These are phyloP conservation scores for Epicoccum nigrum DNA, from an alignment of 2,329 filamentous ascomycete genomes.

Conservation along the genomic window DNA sequence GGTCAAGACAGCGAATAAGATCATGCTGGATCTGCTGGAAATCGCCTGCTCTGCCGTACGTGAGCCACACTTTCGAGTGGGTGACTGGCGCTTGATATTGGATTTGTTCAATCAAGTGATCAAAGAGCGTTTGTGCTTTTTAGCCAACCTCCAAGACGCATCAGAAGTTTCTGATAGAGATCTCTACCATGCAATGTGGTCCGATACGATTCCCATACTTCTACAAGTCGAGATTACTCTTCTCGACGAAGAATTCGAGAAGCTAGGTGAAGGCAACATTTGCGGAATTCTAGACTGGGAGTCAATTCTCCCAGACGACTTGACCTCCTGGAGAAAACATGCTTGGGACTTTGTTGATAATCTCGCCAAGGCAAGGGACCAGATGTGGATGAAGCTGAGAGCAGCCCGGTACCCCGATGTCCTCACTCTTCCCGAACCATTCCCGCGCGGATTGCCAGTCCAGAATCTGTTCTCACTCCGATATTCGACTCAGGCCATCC, in stretches of 20 bases:
- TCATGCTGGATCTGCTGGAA: slow-evolving; percentile 38
- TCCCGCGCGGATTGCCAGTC: slow-evolving; percentile 44
- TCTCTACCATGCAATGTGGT: slow-evolving; percentile 30
- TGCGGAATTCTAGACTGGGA: slow-evolving; percentile 18
- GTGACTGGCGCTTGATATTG: slow-evolving; percentile 38
- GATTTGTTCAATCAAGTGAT: slow-evolving; percentile 23
- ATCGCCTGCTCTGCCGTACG: slow-evolving; percentile 32
- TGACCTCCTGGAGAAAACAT: not conserved
- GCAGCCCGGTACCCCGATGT: slow-evolving; percentile 28
- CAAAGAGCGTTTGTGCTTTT: slow-evolving; percentile 21
- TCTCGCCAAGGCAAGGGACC: slow-evolving; percentile 42
- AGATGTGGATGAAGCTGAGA: slow-evolving; percentile 40
- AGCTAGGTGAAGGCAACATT: slow-evolving; percentile 15
- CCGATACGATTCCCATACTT: slow-evolving; percentile 27
- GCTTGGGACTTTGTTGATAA: slow-evolving; percentile 45
- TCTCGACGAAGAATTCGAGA: slow-evolving; percentile 22
- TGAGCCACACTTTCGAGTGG: slow-evolving; percentile 41
- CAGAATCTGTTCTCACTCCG: slow-evolving; percentile 37
- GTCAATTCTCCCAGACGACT: not conserved
- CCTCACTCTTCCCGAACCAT: slow-evolving; percentile 32
- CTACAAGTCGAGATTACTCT: slow-evolving; percentile 29
- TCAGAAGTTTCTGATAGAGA: slow-evolving; percentile 20
- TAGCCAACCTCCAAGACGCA: slow-evolving; percentile 10
- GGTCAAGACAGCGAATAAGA: slow-evolving; percentile 37
- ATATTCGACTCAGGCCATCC: slow-evolving; percentile 4